Conservation (phyloP, 371 early-diverging fungal genomes). For the Umbelopsis sp. region DNA sequence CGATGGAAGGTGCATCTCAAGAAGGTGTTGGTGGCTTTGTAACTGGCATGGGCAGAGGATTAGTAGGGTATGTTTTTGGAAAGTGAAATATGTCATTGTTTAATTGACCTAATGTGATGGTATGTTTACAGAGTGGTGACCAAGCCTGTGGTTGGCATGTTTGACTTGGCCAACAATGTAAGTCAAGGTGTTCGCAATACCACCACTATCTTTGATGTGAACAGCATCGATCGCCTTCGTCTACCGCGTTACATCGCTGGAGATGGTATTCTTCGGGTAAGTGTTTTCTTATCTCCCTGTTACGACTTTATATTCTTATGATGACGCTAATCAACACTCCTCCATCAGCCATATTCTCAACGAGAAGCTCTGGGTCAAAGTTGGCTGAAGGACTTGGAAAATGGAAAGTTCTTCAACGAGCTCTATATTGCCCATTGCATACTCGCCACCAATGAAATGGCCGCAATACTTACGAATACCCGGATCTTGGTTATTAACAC, state of each 20-base stretch:
- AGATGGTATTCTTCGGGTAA: constrained; percentile 77
- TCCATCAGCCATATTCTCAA: constrained; percentile 67
- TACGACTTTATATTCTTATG: background rate
- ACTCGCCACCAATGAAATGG: constrained; percentile 57
- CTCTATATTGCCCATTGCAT: constrained; percentile 82
- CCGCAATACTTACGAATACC: constrained; percentile 68
- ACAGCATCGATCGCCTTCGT: constrained; percentile 74
- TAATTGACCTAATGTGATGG: background rate
- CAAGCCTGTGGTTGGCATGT: constrained; percentile 92
- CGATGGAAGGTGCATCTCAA: constrained; percentile 90
- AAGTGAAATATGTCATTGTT: background rate
- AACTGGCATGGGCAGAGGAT: constrained; percentile 95
- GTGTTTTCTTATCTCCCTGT: background rate
- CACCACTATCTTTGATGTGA: constrained; percentile 81
- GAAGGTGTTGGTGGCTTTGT: constrained; percentile 95
- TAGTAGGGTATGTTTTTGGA: constrained; percentile 77
- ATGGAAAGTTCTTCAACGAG: constrained; percentile 79
- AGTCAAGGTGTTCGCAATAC: constrained; percentile 64
- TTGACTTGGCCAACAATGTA: constrained; percentile 91
- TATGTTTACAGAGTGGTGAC: constrained; percentile 68
- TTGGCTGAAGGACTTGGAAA: constrained; percentile 85
- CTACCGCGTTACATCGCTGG: constrained; percentile 87
- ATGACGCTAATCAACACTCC: background rate
- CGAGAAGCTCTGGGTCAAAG: constrained; percentile 89
- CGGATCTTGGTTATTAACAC: constrained; percentile 64